Evolutionary conservation across 805 yeast species (phyloP).

Genomic region (Saturnispora halmiae): DNA sequence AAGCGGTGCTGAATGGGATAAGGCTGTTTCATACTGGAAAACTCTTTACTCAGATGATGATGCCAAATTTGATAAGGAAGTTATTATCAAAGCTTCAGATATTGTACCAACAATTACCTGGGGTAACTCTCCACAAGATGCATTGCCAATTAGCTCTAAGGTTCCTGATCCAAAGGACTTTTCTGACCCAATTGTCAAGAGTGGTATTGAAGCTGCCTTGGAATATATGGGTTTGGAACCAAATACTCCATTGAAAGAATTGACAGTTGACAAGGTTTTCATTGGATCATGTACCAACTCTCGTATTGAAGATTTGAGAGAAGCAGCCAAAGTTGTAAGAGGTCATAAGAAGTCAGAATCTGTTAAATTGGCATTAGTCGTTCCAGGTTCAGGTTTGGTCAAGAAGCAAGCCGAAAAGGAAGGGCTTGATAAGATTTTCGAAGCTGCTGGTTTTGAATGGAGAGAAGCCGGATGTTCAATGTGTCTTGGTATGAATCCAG

Average conservation of each 20-base stretch:
- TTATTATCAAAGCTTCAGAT: constrained; percentile 71
- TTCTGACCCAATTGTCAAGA: constrained; percentile 61
- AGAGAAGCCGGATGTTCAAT: constrained; percentile 99
- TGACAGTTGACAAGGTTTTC: constrained; percentile 84
- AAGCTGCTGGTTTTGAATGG: constrained; percentile 94
- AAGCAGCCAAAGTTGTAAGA: constrained; percentile 87
- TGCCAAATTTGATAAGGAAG: constrained; percentile 80
- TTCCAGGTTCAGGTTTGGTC: constrained; percentile 96
- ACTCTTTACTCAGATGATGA: constrained; percentile 82
- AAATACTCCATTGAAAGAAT: constrained; percentile 67
- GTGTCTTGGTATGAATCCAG: constrained; percentile 99
- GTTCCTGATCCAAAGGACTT: constrained; percentile 86
- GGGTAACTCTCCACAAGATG: constrained; percentile 99
- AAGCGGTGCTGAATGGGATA: constrained; percentile 88
- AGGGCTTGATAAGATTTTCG: constrained; percentile 86
- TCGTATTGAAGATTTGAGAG: constrained; percentile 92
- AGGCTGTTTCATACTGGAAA: constrained; percentile 87
- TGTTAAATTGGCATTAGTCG: constrained; percentile 79
- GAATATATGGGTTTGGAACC: constrained; percentile 86
- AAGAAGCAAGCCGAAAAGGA: constrained; percentile 90
- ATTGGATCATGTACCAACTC: constrained; percentile 98
- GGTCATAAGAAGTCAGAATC: constrained; percentile 80
- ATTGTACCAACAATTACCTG: constrained; percentile 95
- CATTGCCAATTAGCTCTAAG: constrained; percentile 80
- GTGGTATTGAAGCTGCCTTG: constrained; percentile 87